Conservation (phyloP, 805 yeast genomes). For the Hanseniaspora clermontiae region DNA sequence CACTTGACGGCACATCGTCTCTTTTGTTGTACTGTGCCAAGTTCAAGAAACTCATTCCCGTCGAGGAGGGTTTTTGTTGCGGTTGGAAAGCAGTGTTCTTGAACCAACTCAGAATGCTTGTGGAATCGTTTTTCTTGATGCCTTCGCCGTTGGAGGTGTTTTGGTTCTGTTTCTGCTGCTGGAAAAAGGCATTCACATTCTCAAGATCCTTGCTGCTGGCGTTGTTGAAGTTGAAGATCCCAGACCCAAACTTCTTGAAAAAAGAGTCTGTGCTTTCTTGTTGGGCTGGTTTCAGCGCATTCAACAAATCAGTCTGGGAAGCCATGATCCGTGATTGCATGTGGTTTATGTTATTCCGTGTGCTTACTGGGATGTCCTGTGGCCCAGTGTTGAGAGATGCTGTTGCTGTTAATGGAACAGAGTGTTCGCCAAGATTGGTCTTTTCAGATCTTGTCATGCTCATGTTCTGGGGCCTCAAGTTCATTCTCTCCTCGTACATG, state of each 20-base stretch:
- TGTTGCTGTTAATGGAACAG: neutral
- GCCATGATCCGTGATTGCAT: neutral
- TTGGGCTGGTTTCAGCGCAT: neutral
- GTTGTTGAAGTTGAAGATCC: slow-evolving; percentile 10
- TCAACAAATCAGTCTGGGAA: slow-evolving; percentile 5
- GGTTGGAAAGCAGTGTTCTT: slow-evolving; percentile 7
- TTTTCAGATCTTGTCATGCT: neutral
- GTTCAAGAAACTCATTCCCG: slow-evolving; percentile 9
- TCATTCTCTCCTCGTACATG: neutral
- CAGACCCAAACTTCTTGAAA: slow-evolving; percentile 13
- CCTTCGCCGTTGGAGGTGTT: neutral
- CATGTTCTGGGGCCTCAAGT: neutral
- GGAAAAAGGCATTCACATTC: slow-evolving; percentile 11
- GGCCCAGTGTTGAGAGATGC: neutral
- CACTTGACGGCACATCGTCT: neutral
- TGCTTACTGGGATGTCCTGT: neutral
- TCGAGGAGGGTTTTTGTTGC: neutral
- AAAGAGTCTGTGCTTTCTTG: slow-evolving; percentile 14
- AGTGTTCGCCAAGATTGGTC: neutral
- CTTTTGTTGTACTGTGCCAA: neutral
- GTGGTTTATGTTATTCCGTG: neutral
- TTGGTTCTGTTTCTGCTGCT: slow-evolving; percentile 10
- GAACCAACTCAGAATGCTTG: slow-evolving; percentile 4
- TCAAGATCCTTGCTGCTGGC: slow-evolving; percentile 8
- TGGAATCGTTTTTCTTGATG: slow-evolving; percentile 4